phyloP scores from a whole-genome alignment of 1,139 yeast genomes.

The Debaryomyces subglobosus region DNA sequence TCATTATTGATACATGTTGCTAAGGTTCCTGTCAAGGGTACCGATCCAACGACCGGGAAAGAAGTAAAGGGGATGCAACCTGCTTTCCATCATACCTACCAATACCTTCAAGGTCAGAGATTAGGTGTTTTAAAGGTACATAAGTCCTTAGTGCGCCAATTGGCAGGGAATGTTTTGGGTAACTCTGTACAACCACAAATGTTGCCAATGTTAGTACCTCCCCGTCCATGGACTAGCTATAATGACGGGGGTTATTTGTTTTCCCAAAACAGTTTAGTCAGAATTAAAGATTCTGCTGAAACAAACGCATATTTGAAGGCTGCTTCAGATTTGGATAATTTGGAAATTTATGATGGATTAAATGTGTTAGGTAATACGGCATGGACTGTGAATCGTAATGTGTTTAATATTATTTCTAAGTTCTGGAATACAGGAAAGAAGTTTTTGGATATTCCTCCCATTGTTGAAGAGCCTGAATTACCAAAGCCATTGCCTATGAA shows the following conservation, averaged over 20 bases:
- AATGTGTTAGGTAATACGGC: constrained; percentile 87
- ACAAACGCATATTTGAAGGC: constrained; percentile 86
- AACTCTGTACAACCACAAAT: constrained; percentile 83
- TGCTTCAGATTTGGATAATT: constrained; percentile 70
- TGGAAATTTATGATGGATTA: constrained; percentile 75
- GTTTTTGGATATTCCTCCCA: constrained; percentile 80
- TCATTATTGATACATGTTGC: constrained; percentile 82
- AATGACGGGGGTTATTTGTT: constrained; percentile 84
- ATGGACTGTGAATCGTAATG: constrained; percentile 84
- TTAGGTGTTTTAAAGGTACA: constrained; percentile 84
- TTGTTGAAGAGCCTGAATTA: constrained; percentile 53
- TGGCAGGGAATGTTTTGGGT: constrained; percentile 68
- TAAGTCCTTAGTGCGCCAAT: constrained; percentile 61
- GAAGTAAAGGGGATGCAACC: constrained; percentile 75
- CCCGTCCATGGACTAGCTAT: constrained; percentile 83
- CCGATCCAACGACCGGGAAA: constrained; percentile 76
- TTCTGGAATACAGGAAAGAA: constrained; percentile 87
- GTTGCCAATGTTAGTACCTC: constrained; percentile 90
- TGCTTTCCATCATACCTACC: constrained; percentile 88
- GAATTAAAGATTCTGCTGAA: constrained; percentile 87
- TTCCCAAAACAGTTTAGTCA: constrained; percentile 62
- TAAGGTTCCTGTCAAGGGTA: constrained; percentile 73
- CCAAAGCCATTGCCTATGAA: constrained; percentile 69
- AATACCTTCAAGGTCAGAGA: constrained; percentile 75
- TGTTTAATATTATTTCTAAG: constrained; percentile 69